phyloP scores from a whole-genome alignment of 768 basidiomycete species.

The Collybia sordida region DNA sequence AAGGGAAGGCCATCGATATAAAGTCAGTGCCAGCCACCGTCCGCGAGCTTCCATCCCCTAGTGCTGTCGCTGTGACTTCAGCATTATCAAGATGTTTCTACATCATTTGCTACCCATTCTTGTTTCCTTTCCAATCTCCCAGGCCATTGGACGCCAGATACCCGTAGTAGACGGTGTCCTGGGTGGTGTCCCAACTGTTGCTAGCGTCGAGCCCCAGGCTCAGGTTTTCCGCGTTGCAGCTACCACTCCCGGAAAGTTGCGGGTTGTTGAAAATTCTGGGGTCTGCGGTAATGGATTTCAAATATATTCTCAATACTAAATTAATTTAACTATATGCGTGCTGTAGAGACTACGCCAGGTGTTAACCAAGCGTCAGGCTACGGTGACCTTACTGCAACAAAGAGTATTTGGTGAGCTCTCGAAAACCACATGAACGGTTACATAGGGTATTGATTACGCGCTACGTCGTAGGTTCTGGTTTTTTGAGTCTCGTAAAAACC shows the following conservation, averaged over 20 bases:
- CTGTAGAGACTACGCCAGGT: conserved; percentile 53
- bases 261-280: conserved; percentile 60
- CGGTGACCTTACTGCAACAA: conserved; percentile 52
- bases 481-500: conserved; percentile 62
- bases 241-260: conserved; percentile 47
- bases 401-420: conserved; percentile 54
- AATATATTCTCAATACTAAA: too few relatives aligned
- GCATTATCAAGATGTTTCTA: not conserved
- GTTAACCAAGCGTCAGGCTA: conserved; percentile 66
- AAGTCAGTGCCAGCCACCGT: too few relatives aligned
- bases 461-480: conserved; percentile 58
- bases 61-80: too few relatives aligned
- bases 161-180: conserved; percentile 49
- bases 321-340: not conserved
- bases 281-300: conserved; percentile 44
- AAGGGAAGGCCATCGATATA: too few relatives aligned
- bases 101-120: conserved; percentile 1
- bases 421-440: not conserved
- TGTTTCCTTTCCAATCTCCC: conserved; percentile 2
- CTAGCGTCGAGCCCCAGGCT: conserved; percentile 8
- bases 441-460: not conserved
- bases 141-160: conserved; percentile 35
- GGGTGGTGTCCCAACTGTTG: conserved; percentile 39
- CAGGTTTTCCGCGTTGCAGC: conserved; percentile 17
- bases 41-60: too few relatives aligned